Evolutionary conservation across 2,329 filamentous ascomycete genomes (phyloP), one percentile per base, ranked within the genome.

Genomic region (Talaromyces albobiverticillius): DNA sequence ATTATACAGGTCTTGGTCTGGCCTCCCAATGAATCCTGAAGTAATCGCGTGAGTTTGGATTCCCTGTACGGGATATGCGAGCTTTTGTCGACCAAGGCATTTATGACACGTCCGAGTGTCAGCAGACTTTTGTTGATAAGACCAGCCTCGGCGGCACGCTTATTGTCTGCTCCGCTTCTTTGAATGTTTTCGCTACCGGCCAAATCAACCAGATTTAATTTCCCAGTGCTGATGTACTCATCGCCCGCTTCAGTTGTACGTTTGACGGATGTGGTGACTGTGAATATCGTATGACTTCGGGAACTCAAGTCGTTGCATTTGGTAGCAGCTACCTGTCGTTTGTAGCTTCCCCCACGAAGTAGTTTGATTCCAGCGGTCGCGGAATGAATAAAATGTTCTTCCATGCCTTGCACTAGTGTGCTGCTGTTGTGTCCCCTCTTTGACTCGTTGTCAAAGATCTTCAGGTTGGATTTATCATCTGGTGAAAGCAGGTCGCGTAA

Each of bases 271-370:
- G 92, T 89, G 1, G 93, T 96, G 57, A 99, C 89, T 7, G 94
- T 97, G 67, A 99, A 99, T 20, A 99, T 88, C 0, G 94, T 99
- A 68, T 99, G 95, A 76, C 92, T 96, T 70, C 94, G 86, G 64
- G 92, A 96, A 73, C 92, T 96, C 53, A 97, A 83, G 64, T 99
- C 94, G 70, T 99, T 99, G 82, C 94, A 99, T 73, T 97, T 97
- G n/a, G 94, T 99, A 3, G 95, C 91, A 5, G 94, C 95, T n/a
- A 99, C 94, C 72, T 99, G 94, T 47, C 94, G 88, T 72, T 92
- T 95, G 74, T 94, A 81, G 71, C 91, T 96, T 58, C 94, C 95
- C 59, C 87, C 82, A 63, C 94, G 90, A 43, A 99, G 82, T 58
- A 96, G 81, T 72, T 89, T 88, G 71, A 99, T 92, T 57, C 94